Evolutionary conservation across 2,329 filamentous ascomycete genomes (phyloP).

Genomic region (Exutisphaerella laricina): DNA sequence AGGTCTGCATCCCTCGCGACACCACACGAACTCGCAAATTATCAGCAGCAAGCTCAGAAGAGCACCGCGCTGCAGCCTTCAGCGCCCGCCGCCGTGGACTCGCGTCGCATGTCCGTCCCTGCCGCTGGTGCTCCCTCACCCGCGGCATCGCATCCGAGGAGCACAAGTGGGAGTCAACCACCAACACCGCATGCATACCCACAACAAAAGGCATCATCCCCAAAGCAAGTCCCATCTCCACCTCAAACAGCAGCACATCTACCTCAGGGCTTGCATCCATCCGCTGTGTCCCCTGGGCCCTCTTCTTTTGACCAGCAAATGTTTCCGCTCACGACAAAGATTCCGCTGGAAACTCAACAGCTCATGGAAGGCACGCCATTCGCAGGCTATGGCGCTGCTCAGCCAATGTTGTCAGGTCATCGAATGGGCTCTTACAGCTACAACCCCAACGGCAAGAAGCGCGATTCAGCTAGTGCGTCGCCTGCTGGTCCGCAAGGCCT

Average conservation of each 20-base stretch:
- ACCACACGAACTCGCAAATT: constrained; percentile 32
- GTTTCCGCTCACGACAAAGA: constrained; percentile 43
- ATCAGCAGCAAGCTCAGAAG: constrained; percentile 27
- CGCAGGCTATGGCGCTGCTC: constrained; percentile 6
- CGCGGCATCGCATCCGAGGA: constrained; percentile 12
- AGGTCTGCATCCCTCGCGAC: constrained; percentile 44
- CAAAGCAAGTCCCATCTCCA: constrained; percentile 11
- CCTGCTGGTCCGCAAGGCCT: constrained; percentile 10
- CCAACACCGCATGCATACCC: constrained; percentile 12
- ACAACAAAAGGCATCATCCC: constrained; percentile 2
- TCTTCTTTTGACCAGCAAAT: constrained; percentile 6
- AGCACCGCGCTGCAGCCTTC: constrained; percentile 12
- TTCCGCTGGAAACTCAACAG: constrained; percentile 51
- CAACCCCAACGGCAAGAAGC: constrained; percentile 28
- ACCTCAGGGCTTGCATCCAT: constrained; percentile 1
- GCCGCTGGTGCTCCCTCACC: constrained; percentile 10
- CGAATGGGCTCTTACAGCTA: constrained; percentile 18
- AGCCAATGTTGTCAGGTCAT: constrained; percentile 12
- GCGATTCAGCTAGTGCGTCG: constrained; percentile 22
- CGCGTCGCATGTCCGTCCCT: constrained; percentile 9
- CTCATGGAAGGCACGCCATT: constrained; percentile 39
- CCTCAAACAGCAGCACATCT: constrained; percentile 7
- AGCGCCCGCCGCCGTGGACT: constrained; percentile 7
- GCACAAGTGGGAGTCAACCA: constrained; percentile 11
- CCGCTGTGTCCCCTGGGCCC: constrained; percentile 1